Base-by-base conservation (phyloP, 495 filamentous ascomycete genomes). In the Penicillium egyptiacum region DNA sequence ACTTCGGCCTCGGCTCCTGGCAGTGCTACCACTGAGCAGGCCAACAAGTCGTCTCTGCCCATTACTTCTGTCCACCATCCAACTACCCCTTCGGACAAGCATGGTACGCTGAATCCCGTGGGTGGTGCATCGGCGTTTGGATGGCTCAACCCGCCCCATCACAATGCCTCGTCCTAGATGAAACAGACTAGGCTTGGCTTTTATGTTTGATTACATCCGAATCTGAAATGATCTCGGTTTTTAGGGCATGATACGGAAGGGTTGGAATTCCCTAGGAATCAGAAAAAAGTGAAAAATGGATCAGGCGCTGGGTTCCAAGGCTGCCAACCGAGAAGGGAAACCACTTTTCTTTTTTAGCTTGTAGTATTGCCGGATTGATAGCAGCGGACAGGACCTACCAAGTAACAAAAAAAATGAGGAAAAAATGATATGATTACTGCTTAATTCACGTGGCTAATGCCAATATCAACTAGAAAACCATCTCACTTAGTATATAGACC, bases 41-140 rank as follows among this genome's bases (percentile, higher is more conserved):
- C 60, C 16, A 64, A 68, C 55, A 44, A 60, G 58, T 49, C 56
- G 19, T 45, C 55, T 17, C 60, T 31, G n/a, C 4, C 26, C 4
- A n/a, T 11, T 12, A 20, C 60, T 52, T 16, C 53, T 37, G 30
- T 46, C 50, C 63, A 53, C 41, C 73, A 64, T 49, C 61, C 63
- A 61, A 58, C 57, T 35, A 63, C 62, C 39, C 61, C 69, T 37
- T 47, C 66, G 17, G 70, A 73, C 42, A 65, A 67, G 19, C 46
- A 61, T 44, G 72, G 45, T 12, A 17, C 75, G 5, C 63, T 85
- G 22, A 97, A 97, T 68, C 92, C 94, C 3, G 79, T 97, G 39
- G 94, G 94, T 11, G 87, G 89, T 35, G 94, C 89, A n/a, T 93
- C 91, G 23, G 94, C 94, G 14, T 98, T 98, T 77, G 83, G 88